Conservation (phyloP, 2,329 filamentous ascomycete species). For the Arthroderma uncinatum region DNA sequence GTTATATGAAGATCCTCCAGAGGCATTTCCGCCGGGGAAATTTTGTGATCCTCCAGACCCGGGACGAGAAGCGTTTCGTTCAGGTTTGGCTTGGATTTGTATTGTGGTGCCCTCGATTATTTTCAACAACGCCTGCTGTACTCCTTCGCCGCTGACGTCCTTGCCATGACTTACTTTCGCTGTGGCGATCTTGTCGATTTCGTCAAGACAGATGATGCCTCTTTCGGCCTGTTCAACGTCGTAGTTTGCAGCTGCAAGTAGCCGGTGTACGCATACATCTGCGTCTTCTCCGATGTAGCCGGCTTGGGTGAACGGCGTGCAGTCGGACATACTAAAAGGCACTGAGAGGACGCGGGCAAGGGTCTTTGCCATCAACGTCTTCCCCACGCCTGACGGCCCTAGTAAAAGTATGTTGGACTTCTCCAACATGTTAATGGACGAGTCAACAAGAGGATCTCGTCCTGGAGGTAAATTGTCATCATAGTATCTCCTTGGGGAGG, state of each 20-base stretch:
- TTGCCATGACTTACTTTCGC: conserved; percentile 78
- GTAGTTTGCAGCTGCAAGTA: conserved; percentile 83
- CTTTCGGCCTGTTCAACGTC: conserved; percentile 73
- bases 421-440: conserved; percentile 62
- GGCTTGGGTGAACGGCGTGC: conserved; percentile 89
- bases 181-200: conserved; percentile 93
- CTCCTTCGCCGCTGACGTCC: conserved; percentile 90
- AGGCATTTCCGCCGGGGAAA: conserved; percentile 22
- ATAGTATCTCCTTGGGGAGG: conserved; percentile 20
- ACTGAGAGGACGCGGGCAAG: conserved; percentile 87
- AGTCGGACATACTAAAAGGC: conserved; percentile 90
- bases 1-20: conserved; percentile 15
- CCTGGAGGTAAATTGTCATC: conserved; percentile 20
- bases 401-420: conserved; percentile 91
- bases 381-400: conserved; percentile 88
- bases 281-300: conserved; percentile 97
- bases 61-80: conserved; percentile 33
- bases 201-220: conserved; percentile 90
- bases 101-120: conserved; percentile 93
- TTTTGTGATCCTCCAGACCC: conserved; percentile 27
- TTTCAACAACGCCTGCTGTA: conserved; percentile 90
- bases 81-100: conserved; percentile 71
- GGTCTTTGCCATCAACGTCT: conserved; percentile 86
- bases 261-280: conserved; percentile 84
- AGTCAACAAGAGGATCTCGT: conserved; percentile 40